Percentiles rank a stretch among this genome's conserved stretches.
These are phyloP conservation scores for Ogataea methanolica DNA, from an alignment of 805 yeast genomes.

Conservation along the genomic window DNA sequence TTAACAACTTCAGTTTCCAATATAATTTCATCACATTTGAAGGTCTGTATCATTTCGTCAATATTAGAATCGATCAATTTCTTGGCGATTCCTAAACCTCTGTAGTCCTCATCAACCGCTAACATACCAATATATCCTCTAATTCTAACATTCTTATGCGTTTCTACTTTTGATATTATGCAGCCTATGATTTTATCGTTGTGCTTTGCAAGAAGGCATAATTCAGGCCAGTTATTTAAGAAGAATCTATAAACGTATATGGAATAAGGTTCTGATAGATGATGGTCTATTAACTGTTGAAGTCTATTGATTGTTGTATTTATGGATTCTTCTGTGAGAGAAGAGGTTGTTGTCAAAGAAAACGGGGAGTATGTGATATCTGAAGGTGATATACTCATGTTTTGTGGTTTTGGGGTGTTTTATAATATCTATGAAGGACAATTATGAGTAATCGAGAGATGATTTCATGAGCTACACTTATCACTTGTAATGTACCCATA, in stretches of 20 bases:
- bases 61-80: conserved; percentile 59
- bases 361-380: conserved; percentile 20
- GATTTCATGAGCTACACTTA: too few relatives aligned
- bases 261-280: conserved; percentile 91
- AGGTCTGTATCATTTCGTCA: conserved; percentile 53
- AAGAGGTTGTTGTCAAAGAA: conserved; percentile 14
- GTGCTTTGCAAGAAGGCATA: conserved; percentile 62
- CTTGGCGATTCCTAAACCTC: conserved; percentile 84
- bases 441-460: too few relatives aligned
- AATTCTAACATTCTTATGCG: conserved; percentile 64
- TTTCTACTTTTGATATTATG: conserved; percentile 75
- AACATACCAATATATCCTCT: conserved; percentile 97
- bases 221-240: conserved; percentile 84
- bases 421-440: too few relatives aligned
- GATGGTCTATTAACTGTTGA: conserved; percentile 57
- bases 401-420: not conserved
- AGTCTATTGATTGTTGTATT: conserved; percentile 44
- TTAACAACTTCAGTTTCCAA: conserved; percentile 90
- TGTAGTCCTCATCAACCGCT: conserved; percentile 65
- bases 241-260: conserved; percentile 89
- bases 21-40: conserved; percentile 82
- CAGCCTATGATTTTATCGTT: conserved; percentile 59
- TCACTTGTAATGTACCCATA: too few relatives aligned
- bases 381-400: not conserved
- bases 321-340: conserved; percentile 11